Evolutionary conservation across 805 yeast species (phyloP).

Genomic region (Yarrowia sp.): DNA sequence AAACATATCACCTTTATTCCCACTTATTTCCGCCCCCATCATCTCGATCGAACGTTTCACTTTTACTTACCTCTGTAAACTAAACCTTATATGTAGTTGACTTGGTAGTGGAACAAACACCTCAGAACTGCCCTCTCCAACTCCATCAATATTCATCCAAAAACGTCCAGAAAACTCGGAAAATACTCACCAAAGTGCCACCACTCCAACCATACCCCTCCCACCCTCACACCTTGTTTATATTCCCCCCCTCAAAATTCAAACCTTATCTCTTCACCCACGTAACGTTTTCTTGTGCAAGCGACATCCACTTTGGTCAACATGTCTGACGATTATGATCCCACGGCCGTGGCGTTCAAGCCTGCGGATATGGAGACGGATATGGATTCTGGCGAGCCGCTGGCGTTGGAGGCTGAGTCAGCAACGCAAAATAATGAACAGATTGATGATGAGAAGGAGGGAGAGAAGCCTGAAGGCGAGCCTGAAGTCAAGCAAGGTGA

Average conservation of each 20-base stretch:
- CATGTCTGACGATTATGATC: slow-evolving; percentile 31
- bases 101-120: too few species aligned
- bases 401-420: slow-evolving; percentile 16
- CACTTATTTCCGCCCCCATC: too few species aligned
- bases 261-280: too few species aligned
- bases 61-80: too few species aligned
- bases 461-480: too few species aligned
- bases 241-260: too few species aligned
- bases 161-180: too few species aligned
- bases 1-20: too few species aligned
- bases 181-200: background rate
- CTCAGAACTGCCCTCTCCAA: too few species aligned
- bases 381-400: background rate
- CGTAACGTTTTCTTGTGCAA: background rate
- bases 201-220: background rate
- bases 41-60: too few species aligned
- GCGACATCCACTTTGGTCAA: background rate
- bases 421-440: background rate
- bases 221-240: background rate
- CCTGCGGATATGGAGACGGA: slow-evolving; percentile 6
- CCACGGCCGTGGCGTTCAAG: slow-evolving; percentile 27
- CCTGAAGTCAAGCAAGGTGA: background rate
- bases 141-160: too few species aligned
- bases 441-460: background rate
- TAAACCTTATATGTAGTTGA: too few species aligned